These are phyloP conservation scores for Bidens hawaiensis DNA, from an alignment of 140 eudicot genomes.

Conservation along the genomic window DNA sequence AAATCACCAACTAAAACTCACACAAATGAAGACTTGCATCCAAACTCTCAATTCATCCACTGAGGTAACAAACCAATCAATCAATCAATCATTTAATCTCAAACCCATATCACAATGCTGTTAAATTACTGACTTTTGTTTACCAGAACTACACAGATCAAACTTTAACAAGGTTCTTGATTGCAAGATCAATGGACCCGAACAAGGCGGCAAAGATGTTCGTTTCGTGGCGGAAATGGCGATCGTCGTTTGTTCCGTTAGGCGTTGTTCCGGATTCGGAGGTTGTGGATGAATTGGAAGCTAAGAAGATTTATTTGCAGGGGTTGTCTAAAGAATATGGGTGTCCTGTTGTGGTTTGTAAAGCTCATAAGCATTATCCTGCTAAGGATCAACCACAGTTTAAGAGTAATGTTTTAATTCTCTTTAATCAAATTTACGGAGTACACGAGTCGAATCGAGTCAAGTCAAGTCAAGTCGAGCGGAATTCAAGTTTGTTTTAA, in stretches of 20 bases:
- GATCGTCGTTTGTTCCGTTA: constrained; percentile 57
- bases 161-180: constrained; percentile 65
- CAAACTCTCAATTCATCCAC: constrained; percentile 63
- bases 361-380: constrained; percentile 59
- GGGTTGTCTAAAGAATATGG: constrained; percentile 49
- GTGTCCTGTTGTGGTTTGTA: constrained; percentile 41
- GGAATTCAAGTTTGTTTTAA: too few relatives aligned
- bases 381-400: constrained; percentile 73
- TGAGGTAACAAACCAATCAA: too few relatives aligned
- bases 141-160: constrained; percentile 51
- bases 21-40: constrained; percentile 47
- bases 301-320: constrained; percentile 52
- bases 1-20: constrained; percentile 35
- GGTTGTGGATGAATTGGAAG: constrained; percentile 49
- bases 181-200: constrained; percentile 77
- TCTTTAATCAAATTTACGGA: not conserved
- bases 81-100: not conserved
- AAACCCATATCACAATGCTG: not conserved
- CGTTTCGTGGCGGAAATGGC: constrained; percentile 82
- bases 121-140: not conserved
- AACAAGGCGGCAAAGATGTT: constrained; percentile 91
- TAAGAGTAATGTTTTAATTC: constrained; percentile 45
- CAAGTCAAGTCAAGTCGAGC: not conserved
- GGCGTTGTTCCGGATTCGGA: constrained; percentile 53
- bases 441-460: not conserved